Evolutionary conservation across 75 land plant genomes (phyloP).

Genomic region (Cryptomeria japonica): DNA sequence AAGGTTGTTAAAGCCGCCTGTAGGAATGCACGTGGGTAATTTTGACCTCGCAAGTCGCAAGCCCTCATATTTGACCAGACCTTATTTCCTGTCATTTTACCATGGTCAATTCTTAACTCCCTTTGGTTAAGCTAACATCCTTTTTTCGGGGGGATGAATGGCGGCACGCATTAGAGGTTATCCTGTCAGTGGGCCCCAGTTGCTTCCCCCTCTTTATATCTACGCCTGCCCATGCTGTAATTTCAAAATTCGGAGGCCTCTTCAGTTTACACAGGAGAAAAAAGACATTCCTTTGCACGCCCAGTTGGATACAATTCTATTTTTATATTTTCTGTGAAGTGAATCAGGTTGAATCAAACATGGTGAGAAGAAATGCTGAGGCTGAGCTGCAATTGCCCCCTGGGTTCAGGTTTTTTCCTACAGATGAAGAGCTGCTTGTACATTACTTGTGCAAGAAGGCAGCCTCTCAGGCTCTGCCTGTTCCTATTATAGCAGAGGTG

Average conservation of each 20-base stretch:
- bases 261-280: not conserved
- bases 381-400: conserved; percentile 35
- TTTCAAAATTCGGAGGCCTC: not conserved
- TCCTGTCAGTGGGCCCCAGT: not conserved
- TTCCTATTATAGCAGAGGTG: conserved; percentile 39
- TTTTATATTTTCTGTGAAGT: not conserved
- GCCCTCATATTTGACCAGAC: not conserved
- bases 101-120: not conserved
- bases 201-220: not conserved
- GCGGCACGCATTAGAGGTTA: not conserved
- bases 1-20: not conserved
- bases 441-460: conserved; percentile 37
- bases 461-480: conserved; percentile 16
- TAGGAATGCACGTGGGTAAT: not conserved
- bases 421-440: conserved; percentile 36
- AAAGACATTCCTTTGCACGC: not conserved
- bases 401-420: conserved; percentile 34
- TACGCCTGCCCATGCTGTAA: not conserved
- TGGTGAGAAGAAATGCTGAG: conserved; percentile 23
- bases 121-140: not conserved
- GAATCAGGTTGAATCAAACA: not conserved
- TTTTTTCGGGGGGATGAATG: not conserved
- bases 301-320: no score
- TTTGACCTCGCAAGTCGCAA: not conserved
- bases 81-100: not conserved